A percentile compares a stretch with the other conserved stretches of the same genome.
Conservation (phyloP, 1,284 basidiomycete genomes). For the Cryptococcus jaspeensis region DNA sequence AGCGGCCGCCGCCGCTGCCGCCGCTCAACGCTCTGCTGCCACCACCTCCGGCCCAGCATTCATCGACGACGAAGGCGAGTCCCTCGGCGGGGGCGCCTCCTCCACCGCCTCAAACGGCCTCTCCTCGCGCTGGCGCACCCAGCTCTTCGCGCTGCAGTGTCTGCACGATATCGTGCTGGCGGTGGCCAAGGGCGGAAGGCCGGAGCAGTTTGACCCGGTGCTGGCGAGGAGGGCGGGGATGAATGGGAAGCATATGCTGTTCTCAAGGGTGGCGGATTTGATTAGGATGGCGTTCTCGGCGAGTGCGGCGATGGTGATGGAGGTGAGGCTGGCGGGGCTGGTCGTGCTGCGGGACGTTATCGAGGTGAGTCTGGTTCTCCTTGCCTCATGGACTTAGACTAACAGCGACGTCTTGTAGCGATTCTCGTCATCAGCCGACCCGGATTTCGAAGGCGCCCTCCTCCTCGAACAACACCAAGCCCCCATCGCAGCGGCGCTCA, state of each 20-base stretch:
- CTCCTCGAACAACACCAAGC: conserved; percentile 98
- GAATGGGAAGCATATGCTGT: conserved; percentile 43
- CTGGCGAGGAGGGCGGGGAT: conserved; percentile 55
- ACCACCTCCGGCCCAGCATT: conserved; percentile 53
- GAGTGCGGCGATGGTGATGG: conserved; percentile 90
- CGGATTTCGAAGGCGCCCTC: conserved; percentile 85
- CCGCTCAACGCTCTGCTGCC: conserved; percentile 25
- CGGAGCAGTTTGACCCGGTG: conserved; percentile 76
- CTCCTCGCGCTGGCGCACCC: conserved; percentile 92
- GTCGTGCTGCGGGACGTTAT: conserved; percentile 89
- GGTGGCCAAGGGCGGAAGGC: conserved; percentile 67
- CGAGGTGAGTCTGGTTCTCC: conserved; percentile 58
- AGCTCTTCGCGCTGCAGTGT: conserved; percentile 90
- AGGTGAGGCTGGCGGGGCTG: conserved; percentile 90
- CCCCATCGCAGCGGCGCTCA: conserved; percentile 96
- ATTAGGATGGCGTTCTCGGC: conserved; percentile 98
- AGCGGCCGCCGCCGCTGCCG: conserved; percentile 60
- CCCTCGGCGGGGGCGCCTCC: conserved; percentile 60
- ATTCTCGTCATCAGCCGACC: conserved; percentile 83
- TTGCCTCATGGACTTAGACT: background rate
- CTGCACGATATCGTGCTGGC: conserved; percentile 83
- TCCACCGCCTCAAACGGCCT: conserved; percentile 47
- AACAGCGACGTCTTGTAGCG: conserved; percentile 55
- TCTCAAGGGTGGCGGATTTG: conserved; percentile 61
- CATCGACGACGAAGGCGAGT: conserved; percentile 90